Evolutionary conservation across 2,329 filamentous ascomycete genomes (phyloP).

Genomic region (Fusarium poae): DNA sequence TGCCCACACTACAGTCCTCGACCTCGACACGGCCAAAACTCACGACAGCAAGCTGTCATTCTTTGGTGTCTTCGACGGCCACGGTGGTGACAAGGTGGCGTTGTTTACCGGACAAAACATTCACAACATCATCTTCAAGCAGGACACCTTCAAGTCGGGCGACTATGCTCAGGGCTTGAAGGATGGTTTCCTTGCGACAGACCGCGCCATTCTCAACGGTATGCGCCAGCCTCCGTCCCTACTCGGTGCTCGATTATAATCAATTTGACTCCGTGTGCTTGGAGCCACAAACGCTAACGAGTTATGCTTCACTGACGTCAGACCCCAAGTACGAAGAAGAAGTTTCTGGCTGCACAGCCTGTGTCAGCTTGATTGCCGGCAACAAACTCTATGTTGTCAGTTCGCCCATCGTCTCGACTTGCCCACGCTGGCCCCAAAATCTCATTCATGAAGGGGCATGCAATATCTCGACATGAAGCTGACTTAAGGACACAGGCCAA

Average conservation of each 20-base stretch:
- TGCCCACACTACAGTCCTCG: slow-evolving; percentile 88
- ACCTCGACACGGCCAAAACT: slow-evolving; percentile 76
- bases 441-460: slow-evolving; percentile 34
- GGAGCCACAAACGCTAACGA: slow-evolving; percentile 30
- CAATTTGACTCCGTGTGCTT: slow-evolving; percentile 1
- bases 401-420: slow-evolving; percentile 50
- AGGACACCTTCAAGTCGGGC: slow-evolving; percentile 90
- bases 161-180: slow-evolving; percentile 96
- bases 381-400: slow-evolving; percentile 96
- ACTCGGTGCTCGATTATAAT: slow-evolving; percentile 6
- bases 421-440: slow-evolving; percentile 33
- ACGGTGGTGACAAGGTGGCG: slow-evolving; percentile 96
- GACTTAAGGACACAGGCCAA: slow-evolving; percentile 76
- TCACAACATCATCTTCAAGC: slow-evolving; percentile 93
- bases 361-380: slow-evolving; percentile 87
- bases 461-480: slow-evolving; percentile 30
- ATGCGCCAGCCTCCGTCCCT: slow-evolving; percentile 51
- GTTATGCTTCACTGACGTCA: slow-evolving; percentile 56
- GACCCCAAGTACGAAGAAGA: slow-evolving; percentile 98
- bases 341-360: slow-evolving; percentile 96
- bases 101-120: slow-evolving; percentile 92
- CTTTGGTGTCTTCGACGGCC: slow-evolving; percentile 98
- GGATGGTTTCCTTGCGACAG: slow-evolving; percentile 96
- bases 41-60: slow-evolving; percentile 85
- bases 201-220: slow-evolving; percentile 96